Evolutionary conservation across 164 flowering plant genomes (phyloP), one percentile per base, ranked within the genome.

Genomic region (Vitis riparia): DNA sequence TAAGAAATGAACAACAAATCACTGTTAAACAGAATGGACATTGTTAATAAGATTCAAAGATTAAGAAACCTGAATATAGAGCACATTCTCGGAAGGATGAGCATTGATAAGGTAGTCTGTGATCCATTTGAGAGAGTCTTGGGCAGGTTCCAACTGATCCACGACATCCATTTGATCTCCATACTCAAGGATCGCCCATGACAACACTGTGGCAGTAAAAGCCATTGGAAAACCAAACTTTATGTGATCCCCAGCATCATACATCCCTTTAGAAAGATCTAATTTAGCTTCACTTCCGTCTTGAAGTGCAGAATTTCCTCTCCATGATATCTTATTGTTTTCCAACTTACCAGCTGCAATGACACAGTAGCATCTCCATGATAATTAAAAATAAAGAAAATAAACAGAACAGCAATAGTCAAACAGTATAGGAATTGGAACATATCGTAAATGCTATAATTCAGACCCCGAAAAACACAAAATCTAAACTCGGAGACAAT

Each of bases 191-290:
- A 96, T 93, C 7, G 93, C 66, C 99, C 99, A 93, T 8, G 98
- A 93, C 74, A 96, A 78, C 15, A 93, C 84, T 0, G 98, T 90
- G 37, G 97, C 97, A 53, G 99, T 92, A 76, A 87, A 96, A 63
- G 99, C 97, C 98, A 96, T 82, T 0, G 99, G 97, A 57, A 93
- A 86, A 44, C 88, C 89, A 81, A 92, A 96, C 82, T 96, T 96
- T 78, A 96, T 81, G 71, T 87, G 91, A 81, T 93, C 98, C 16
- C 99, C 99, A 49, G 97, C 99, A 84, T 96, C 99, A 69, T 91
- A 96, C 97, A 96, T 82, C 53, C 99, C 99, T 78, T 89, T 92
- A 0, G 97, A 85, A 19, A 96, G 86, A 79, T 96, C 98, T 78
- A 89, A 57, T 0, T 76, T 76, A 19, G 73, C 90, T 52, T 82